Percentiles rank a stretch among this genome's conserved stretches.
Conservation (phyloP, 805 yeast genomes). For the Candida schatavii region DNA sequence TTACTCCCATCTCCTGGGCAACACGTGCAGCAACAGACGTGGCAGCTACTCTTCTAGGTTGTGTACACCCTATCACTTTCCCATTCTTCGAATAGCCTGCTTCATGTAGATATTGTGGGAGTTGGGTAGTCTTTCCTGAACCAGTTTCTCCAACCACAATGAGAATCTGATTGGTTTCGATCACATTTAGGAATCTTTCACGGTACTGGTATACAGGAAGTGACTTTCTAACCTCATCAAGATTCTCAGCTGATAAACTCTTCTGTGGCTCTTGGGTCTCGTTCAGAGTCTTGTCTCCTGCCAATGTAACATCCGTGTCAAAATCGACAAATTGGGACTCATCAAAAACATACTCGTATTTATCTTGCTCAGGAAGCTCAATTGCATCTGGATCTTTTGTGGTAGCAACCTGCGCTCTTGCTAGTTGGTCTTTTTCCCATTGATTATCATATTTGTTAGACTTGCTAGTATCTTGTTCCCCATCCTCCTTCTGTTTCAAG, state of each 20-base stretch:
- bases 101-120: slow-evolving; percentile 83
- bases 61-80: slow-evolving; percentile 78
- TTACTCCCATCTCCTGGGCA: slow-evolving; percentile 79
- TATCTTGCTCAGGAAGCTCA: slow-evolving; percentile 36
- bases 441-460: slow-evolving; percentile 25
- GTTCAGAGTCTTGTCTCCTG: background rate
- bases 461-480: slow-evolving; percentile 13
- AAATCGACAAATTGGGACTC: slow-evolving; percentile 44
- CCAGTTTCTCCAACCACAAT: slow-evolving; percentile 88
- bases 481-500: slow-evolving; percentile 24
- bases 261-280: slow-evolving; percentile 3
- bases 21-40: slow-evolving; percentile 87
- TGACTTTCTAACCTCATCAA: slow-evolving; percentile 55
- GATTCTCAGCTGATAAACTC: slow-evolving; percentile 11
- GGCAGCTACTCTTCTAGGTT: slow-evolving; percentile 95
- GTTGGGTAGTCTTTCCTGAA: slow-evolving; percentile 91
- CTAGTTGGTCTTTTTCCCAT: slow-evolving; percentile 57
- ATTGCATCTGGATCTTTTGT: slow-evolving; percentile 40
- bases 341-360: slow-evolving; percentile 78
- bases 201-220: slow-evolving; percentile 75
- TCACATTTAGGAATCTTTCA: slow-evolving; percentile 55
- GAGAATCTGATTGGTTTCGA: slow-evolving; percentile 61
- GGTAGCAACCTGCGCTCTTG: slow-evolving; percentile 33
- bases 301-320: slow-evolving; percentile 16
- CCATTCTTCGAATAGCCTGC: slow-evolving; percentile 66